phyloP scores from a whole-genome alignment of 352 stramenopile species.

The Globisporangium takayamanum region DNA sequence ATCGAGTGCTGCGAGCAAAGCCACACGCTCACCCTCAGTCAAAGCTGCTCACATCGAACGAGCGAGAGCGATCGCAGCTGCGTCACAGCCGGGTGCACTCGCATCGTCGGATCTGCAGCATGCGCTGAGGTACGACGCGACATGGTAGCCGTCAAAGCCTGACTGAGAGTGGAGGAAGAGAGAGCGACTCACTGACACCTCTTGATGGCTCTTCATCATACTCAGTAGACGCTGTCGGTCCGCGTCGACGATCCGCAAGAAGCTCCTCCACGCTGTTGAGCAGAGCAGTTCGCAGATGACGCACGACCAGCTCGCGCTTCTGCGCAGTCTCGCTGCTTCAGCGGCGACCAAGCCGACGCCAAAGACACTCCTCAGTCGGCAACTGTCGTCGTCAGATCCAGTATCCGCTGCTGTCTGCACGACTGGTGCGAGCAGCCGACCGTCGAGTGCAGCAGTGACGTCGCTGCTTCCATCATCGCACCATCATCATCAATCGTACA shows the following conservation, averaged over 20 bases:
- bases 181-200: neutral
- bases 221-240: conserved; percentile 49
- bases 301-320: conserved; percentile 29
- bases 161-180: neutral
- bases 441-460: conserved; percentile 7
- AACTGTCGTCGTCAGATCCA: conserved; percentile 2
- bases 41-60: conserved; percentile 9
- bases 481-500: neutral
- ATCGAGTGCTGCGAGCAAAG: neutral
- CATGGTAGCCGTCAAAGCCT: neutral
- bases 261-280: conserved; percentile 52
- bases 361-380: conserved; percentile 12
- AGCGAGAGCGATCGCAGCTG: neutral
- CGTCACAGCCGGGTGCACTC: conserved; percentile 3
- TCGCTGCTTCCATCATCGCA: neutral
- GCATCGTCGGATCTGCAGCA: conserved; percentile 21
- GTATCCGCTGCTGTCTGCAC: neutral
- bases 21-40: neutral
- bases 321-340: conserved; percentile 25
- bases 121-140: conserved; percentile 16
- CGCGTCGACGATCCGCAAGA: conserved; percentile 56
- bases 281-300: conserved; percentile 29
- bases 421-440: neutral
- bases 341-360: conserved; percentile 17
- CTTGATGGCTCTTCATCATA: neutral